phyloP scores from a whole-genome alignment of 2,329 filamentous ascomycete species.

The Aspergillus caelatus region DNA sequence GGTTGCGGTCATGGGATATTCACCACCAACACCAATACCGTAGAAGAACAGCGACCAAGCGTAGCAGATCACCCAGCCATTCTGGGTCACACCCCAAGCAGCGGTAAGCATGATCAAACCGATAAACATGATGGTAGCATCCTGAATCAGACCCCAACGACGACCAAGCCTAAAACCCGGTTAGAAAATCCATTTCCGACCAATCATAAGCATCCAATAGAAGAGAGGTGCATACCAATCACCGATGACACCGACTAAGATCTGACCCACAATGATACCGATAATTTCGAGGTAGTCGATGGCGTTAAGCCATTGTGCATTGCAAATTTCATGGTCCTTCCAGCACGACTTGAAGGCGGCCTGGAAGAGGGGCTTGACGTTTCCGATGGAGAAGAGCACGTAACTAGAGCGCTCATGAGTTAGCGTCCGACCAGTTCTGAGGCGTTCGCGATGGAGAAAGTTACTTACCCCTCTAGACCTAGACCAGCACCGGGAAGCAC shows the following conservation, averaged over 20 bases:
- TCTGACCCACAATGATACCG: constrained; percentile 93
- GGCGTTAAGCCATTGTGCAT: constrained; percentile 76
- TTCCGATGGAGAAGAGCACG: constrained; percentile 95
- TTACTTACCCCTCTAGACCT: constrained; percentile 73
- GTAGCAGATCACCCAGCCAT: constrained; percentile 98
- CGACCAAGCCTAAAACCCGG: constrained; percentile 70
- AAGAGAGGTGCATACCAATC: constrained; percentile 56
- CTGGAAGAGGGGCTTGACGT: constrained; percentile 79
- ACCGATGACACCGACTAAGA: constrained; percentile 79
- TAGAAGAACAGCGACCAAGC: constrained; percentile 94
- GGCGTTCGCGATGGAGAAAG: not conserved
- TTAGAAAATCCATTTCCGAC: not conserved
- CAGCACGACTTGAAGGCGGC: constrained; percentile 79
- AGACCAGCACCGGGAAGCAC: constrained; percentile 91
- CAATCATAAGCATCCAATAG: not conserved
- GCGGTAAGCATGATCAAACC: constrained; percentile 90
- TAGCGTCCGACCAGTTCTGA: not conserved
- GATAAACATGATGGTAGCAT: constrained; percentile 90
- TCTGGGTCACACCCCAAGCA: constrained; percentile 81
- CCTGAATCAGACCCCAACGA: constrained; percentile 93
- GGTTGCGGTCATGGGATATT: constrained; percentile 96
- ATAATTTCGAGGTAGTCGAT: constrained; percentile 91
- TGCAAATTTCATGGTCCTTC: constrained; percentile 68
- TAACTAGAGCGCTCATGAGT: constrained; percentile 58
- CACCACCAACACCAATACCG: constrained; percentile 68